Conservation (phyloP, 306 rosid genomes). For the Casuarina cunninghamiana region DNA sequence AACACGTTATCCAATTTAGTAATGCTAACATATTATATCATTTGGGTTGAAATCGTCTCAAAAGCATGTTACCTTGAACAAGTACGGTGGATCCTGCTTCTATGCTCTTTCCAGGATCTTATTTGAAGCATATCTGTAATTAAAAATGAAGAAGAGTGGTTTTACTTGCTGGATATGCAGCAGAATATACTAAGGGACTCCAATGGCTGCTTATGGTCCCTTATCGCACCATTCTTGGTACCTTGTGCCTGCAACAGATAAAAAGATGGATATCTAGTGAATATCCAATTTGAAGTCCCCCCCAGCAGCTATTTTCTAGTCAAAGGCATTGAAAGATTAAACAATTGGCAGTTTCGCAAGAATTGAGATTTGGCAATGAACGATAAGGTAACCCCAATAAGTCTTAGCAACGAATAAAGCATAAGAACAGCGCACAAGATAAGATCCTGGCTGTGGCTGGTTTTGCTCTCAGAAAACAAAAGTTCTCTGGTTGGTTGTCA, state of each 20-base stretch:
- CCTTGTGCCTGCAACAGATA: background rate
- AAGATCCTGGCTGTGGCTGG: background rate
- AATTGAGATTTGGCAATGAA: background rate
- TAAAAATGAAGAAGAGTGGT: background rate
- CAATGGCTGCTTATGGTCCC: background rate
- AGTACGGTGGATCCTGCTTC: background rate
- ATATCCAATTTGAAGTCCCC: background rate
- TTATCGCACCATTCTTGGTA: background rate
- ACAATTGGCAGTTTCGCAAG: conserved; percentile 8
- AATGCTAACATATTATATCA: background rate
- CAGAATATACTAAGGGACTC: background rate
- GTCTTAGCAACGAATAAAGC: background rate
- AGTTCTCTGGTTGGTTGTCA: background rate
- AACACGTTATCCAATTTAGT: background rate
- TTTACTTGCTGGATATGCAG: background rate
- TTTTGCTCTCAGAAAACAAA: conserved; percentile 10
- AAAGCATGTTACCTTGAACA: background rate
- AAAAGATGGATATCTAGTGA: background rate
- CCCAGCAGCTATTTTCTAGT: conserved; percentile 6
- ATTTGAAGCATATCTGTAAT: background rate
- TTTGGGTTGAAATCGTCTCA: background rate
- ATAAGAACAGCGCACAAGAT: background rate
- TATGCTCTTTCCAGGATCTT: background rate
- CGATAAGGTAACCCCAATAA: conserved; percentile 6
- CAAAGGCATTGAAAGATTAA: conserved; percentile 10